Conservation (phyloP, 352 stramenopile species). For the Phytophthora aleatoria region DNA sequence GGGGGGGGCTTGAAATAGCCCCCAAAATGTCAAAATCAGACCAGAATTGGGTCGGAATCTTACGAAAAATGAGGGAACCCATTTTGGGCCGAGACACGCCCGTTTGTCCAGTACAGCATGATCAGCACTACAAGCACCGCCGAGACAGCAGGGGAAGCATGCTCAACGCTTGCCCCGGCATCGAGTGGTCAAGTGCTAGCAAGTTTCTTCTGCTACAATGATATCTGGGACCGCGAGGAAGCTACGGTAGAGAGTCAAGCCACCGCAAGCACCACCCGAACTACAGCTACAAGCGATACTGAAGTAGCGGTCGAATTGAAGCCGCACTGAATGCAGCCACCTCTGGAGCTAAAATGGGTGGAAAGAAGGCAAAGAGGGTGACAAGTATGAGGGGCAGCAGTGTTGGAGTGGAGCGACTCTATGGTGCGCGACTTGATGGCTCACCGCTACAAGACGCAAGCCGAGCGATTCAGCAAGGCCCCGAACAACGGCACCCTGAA, state of each 20-base stretch:
- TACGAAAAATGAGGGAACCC: no score
- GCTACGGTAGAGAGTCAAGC: not conserved
- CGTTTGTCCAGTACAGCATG: not conserved
- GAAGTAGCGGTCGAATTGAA: not conserved
- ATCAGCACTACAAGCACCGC: not conserved
- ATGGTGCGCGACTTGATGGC: slow-evolving; percentile 18
- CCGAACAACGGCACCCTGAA: slow-evolving; percentile 13
- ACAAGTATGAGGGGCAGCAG: not conserved
- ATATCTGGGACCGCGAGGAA: not conserved
- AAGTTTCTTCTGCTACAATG: no score
- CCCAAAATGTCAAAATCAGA: no score
- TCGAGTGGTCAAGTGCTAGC: not conserved
- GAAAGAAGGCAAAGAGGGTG: not conserved
- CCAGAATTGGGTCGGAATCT: no score
- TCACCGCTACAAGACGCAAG: slow-evolving; percentile 8
- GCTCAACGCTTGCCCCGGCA: not conserved
- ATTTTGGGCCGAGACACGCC: no score
- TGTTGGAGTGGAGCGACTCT: slow-evolving; percentile 5
- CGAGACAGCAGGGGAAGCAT: not conserved
- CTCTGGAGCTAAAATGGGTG: not conserved
- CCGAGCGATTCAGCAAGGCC: slow-evolving; percentile 10
- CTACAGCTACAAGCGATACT: not conserved
- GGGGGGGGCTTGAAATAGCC: no score
- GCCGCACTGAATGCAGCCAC: not conserved
- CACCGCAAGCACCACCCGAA: no score